These are phyloP conservation scores for Spathaspora arborariae DNA, from an alignment of 805 yeast genomes.

Conservation along the genomic window DNA sequence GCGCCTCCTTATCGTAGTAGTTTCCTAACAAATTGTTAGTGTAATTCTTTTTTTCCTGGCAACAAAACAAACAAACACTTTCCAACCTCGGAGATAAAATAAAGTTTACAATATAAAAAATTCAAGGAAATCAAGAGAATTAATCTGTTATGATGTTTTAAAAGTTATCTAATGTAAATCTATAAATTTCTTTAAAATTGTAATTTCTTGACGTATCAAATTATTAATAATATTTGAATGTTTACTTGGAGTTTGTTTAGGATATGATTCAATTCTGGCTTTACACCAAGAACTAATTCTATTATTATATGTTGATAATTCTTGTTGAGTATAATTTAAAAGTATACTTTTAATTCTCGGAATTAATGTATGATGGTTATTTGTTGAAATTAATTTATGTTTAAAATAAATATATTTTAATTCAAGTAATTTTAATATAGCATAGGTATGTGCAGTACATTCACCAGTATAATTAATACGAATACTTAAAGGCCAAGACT, in stretches of 20 bases:
- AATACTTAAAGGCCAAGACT: conserved; percentile 44
- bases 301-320: conserved; percentile 7
- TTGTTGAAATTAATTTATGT: conserved; percentile 15
- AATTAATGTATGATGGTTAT: conserved; percentile 19
- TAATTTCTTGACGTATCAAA: conserved; percentile 25
- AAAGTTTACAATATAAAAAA: background rate
- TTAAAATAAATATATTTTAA: conserved; percentile 26
- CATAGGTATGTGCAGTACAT: conserved; percentile 42
- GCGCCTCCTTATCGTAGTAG: background rate
- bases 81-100: too few relatives aligned
- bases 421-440: conserved; percentile 25
- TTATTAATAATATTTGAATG: conserved; percentile 11
- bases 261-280: conserved; percentile 20
- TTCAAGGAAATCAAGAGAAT: background rate
- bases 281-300: conserved; percentile 23
- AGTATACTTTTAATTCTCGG: conserved; percentile 17
- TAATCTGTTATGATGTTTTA: too few relatives aligned
- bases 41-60: background rate
- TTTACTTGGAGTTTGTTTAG: conserved; percentile 8
- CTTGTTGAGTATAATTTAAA: conserved; percentile 10
- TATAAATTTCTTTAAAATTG: conserved; percentile 16
- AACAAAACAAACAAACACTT: too few relatives aligned
- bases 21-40: background rate
- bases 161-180: conserved; percentile 4
- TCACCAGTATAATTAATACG: conserved; percentile 39